Evolutionary conservation across 1,284 basidiomycete genomes (phyloP).

Genomic region (Naganishia sp.): DNA sequence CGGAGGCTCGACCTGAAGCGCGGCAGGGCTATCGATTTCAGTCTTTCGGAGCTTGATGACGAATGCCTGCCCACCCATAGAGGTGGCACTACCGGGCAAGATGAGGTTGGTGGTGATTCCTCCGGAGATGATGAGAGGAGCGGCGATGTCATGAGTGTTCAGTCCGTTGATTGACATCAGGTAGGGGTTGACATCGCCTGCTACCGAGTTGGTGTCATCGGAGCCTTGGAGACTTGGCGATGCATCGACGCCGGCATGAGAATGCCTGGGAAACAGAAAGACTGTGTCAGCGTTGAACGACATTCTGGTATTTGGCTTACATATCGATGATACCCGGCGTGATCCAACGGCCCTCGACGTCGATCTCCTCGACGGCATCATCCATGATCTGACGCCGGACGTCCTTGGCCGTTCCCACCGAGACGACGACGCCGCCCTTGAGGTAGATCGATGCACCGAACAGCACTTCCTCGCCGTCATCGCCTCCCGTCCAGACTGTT

Average conservation of each 20-base stretch:
- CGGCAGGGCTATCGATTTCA: constrained; percentile 51
- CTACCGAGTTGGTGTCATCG: constrained; percentile 53
- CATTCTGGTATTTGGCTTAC: background rate
- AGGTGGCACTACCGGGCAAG: constrained; percentile 55
- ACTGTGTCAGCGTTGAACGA: background rate
- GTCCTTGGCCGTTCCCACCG: constrained; percentile 47
- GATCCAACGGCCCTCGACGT: constrained; percentile 56
- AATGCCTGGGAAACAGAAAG: constrained; percentile 68
- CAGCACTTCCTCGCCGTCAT: constrained; percentile 63
- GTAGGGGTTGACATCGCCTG: constrained; percentile 55
- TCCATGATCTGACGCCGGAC: constrained; percentile 23
- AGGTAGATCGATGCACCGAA: constrained; percentile 56
- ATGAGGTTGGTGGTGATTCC: constrained; percentile 59
- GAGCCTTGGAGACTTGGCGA: constrained; percentile 61
- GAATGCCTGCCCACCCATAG: constrained; percentile 56
- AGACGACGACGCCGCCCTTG: constrained; percentile 55
- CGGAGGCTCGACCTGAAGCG: constrained; percentile 55
- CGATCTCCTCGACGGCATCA: constrained; percentile 43
- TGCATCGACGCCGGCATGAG: constrained; percentile 71
- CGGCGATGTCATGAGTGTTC: constrained; percentile 58
- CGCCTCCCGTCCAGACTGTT: constrained; percentile 73
- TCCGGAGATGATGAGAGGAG: constrained; percentile 56
- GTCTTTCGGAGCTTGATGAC: constrained; percentile 58
- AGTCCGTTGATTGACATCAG: constrained; percentile 58
- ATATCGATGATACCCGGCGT: constrained; percentile 51